Base-by-base conservation (phyloP, 495 filamentous ascomycete species). In the Xylaria bambusicola region DNA sequence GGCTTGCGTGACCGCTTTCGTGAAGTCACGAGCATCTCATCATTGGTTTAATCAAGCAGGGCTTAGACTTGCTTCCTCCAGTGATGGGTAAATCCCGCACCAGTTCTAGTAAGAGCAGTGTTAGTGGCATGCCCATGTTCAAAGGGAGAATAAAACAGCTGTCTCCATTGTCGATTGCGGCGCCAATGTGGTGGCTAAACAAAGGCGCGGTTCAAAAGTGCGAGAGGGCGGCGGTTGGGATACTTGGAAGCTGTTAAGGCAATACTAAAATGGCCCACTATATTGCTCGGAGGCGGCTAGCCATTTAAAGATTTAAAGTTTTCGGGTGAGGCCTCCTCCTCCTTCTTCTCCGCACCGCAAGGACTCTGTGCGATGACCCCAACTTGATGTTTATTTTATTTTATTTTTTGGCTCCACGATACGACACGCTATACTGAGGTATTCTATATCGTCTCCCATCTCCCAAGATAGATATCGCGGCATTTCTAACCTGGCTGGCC, bases 21-120 rank as follows among this genome's bases (percentile, higher is more conserved):
- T 61, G 29, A 62, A 62, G 51, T 46, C 45, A 49, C 9, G 41
- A 35, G 40, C 44, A 47, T 41, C 33, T 57, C 41, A 48, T 8
- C 31, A 36, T 54, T 17, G 36, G 31, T 26, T 27, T 29, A 36
- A 40, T 60, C 45, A 48, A 54, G 58, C 62, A 47, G 33, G 42
- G 18, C 21, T 52, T 27, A 38, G 33, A 10, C 47, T 54, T 29
- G 31, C 60, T 45, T 46, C 49, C 60, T 48, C 48, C 29, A 56
- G 33, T 46, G 29, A 36, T 50, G 20, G 27, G 10, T 47, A 55
- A 69, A 69, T 67, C 67, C 64, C 67, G 67, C 64, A 69, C 62
- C 64, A 54, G 47, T 63, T 69, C 44, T 45, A 60, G 64, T 48
- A 69, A 67, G 35, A 56, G 49, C 10, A 44, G 46, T 13, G 17